Evolutionary conservation across 495 filamentous ascomycete species (phyloP).

Genomic region (Neurospora africana): DNA sequence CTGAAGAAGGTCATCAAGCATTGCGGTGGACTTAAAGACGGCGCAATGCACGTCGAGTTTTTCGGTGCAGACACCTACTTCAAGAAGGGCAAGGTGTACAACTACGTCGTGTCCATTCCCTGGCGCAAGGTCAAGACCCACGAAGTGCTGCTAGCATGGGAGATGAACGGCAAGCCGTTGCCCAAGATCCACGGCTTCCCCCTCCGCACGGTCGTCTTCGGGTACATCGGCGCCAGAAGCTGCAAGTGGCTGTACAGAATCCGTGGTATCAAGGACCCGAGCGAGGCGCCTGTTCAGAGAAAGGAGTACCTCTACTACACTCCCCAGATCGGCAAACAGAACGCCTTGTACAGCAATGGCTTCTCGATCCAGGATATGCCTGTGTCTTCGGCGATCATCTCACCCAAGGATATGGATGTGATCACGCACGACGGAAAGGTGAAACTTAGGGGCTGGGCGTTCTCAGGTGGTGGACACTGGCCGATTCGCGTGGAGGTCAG

Average conservation of each 20-base stretch:
- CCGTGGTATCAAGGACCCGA: slow-evolving; percentile 36
- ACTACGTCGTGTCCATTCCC: slow-evolving; percentile 54
- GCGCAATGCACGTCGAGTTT: slow-evolving; percentile 51
- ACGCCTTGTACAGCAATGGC: slow-evolving; percentile 39
- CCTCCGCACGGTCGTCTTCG: slow-evolving; percentile 49
- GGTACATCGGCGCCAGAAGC: slow-evolving; percentile 50
- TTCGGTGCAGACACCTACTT: slow-evolving; percentile 59
- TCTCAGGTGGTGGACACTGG: slow-evolving; percentile 48
- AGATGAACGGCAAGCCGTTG: slow-evolving; percentile 58
- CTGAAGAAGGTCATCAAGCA: slow-evolving; percentile 58
- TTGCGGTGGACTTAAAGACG: slow-evolving; percentile 47
- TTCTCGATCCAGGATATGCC: slow-evolving; percentile 58
- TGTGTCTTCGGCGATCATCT: slow-evolving; percentile 49
- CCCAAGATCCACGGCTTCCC: slow-evolving; percentile 58
- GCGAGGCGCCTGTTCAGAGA: slow-evolving; percentile 31
- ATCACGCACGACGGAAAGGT: slow-evolving; percentile 46
- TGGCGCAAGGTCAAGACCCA: slow-evolving; percentile 53
- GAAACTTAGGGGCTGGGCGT: slow-evolving; percentile 46
- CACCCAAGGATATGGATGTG: slow-evolving; percentile 39
- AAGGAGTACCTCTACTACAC: slow-evolving; percentile 52
- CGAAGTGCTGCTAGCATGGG: slow-evolving; percentile 59
- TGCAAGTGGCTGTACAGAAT: slow-evolving; percentile 50
- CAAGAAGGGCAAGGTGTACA: slow-evolving; percentile 49
- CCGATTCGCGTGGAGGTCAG: slow-evolving; percentile 48
- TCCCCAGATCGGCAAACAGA: slow-evolving; percentile 51